A percentile compares a stretch with the other conserved stretches of the same genome.
These are phyloP conservation scores for Capsicum chinense DNA, from an alignment of 257 asterid genomes.

Conservation along the genomic window DNA sequence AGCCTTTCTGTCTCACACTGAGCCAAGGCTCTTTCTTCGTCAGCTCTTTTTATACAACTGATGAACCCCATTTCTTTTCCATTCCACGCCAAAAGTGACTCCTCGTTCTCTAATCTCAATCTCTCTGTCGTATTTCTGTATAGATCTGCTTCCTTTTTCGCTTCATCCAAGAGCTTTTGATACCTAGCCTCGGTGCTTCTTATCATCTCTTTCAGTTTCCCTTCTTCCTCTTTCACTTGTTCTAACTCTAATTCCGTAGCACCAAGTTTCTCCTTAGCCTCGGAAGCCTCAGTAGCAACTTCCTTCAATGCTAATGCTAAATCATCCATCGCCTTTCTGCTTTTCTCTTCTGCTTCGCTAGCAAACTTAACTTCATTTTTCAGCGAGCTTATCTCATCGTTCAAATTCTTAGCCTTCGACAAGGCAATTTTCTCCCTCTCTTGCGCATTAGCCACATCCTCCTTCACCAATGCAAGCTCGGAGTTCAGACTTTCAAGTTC, in stretches of 20 bases:
- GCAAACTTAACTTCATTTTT: slow-evolving; percentile 60
- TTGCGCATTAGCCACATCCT: slow-evolving; percentile 23
- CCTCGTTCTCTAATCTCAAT: slow-evolving; percentile 83
- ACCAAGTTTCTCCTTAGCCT: slow-evolving; percentile 56
- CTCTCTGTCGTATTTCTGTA: slow-evolving; percentile 60
- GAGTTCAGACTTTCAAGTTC: slow-evolving; percentile 34
- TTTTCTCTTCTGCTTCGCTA: slow-evolving; percentile 69
- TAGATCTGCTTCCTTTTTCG: slow-evolving; percentile 59
- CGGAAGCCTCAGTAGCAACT: slow-evolving; percentile 74
- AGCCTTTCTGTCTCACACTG: slow-evolving; percentile 41
- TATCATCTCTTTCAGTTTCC: slow-evolving; percentile 47
- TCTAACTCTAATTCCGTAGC: slow-evolving; percentile 46
- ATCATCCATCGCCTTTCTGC: slow-evolving; percentile 86
- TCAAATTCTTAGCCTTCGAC: background rate
- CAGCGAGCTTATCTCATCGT: slow-evolving; percentile 30
- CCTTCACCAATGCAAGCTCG: slow-evolving; percentile 23
- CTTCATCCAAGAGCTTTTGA: slow-evolving; percentile 53
- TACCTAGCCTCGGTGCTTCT: slow-evolving; percentile 47
- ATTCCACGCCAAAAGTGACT: slow-evolving; percentile 78
- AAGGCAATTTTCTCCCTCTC: slow-evolving; percentile 31
- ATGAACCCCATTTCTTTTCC: slow-evolving; percentile 87
- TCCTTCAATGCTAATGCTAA: slow-evolving; percentile 74
- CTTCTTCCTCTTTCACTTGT: slow-evolving; percentile 49
- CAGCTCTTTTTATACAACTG: slow-evolving; percentile 71
- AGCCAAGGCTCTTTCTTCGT: slow-evolving; percentile 63